Evolutionary conservation across 495 filamentous ascomycete genomes (phyloP).

Genomic region (Podospora comata): DNA sequence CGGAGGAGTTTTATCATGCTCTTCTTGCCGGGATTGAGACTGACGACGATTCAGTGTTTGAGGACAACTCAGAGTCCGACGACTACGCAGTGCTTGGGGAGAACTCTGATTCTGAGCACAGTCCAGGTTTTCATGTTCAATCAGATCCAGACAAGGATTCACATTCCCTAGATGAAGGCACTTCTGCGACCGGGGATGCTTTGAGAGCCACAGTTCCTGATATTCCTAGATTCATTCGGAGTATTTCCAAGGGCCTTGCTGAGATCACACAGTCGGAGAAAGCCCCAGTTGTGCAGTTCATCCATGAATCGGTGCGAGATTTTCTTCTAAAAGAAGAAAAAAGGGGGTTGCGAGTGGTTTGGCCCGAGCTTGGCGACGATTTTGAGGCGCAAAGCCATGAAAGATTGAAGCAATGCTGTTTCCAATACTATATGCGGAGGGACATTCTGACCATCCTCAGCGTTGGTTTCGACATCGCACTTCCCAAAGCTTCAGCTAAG

Average conservation of each 20-base stretch:
- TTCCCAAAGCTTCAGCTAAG: slow-evolving; percentile 19
- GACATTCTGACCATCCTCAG: not conserved
- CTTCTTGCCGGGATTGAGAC: slow-evolving; percentile 32
- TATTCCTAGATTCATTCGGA: slow-evolving; percentile 26
- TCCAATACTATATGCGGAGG: slow-evolving; percentile 21
- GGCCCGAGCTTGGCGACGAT: slow-evolving; percentile 30
- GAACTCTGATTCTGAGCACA: too few relatives aligned
- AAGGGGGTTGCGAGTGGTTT: slow-evolving; percentile 36
- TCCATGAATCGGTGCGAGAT: slow-evolving; percentile 44
- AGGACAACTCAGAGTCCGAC: slow-evolving; percentile 10
- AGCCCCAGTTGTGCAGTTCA: slow-evolving; percentile 38
- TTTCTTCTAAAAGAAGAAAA: slow-evolving; percentile 29
- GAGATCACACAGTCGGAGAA: slow-evolving; percentile 31
- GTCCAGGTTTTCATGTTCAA: too few relatives aligned
- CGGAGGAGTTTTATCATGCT: slow-evolving; percentile 39
- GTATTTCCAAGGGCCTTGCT: slow-evolving; percentile 38
- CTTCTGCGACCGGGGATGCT: slow-evolving; percentile 11
- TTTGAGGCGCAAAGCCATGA: slow-evolving; percentile 36
- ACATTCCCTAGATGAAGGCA: not conserved
- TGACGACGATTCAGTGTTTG: not conserved
- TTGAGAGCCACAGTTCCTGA: not conserved
- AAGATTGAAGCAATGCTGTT: slow-evolving; percentile 37
- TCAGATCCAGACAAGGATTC: too few relatives aligned
- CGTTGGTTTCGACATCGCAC: slow-evolving; percentile 1
- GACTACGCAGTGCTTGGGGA: too few relatives aligned